These are phyloP conservation scores for Rhizopus microsporus DNA, from an alignment of 371 early-diverging fungal genomes.

Conservation along the genomic window DNA sequence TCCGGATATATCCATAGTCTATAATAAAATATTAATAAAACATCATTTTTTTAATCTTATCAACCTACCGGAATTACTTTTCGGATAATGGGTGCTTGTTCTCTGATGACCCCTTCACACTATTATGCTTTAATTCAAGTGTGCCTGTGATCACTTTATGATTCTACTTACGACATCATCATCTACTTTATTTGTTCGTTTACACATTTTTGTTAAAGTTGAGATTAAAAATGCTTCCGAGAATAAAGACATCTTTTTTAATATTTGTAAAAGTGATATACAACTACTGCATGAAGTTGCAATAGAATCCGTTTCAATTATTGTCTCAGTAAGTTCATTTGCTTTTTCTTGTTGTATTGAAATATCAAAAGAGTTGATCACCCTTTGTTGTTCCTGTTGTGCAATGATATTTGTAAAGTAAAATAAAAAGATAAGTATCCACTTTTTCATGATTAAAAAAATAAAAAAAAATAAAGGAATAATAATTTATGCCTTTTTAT, in stretches of 20 bases:
- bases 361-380: background rate
- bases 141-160: background rate
- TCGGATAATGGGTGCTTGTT: conserved; percentile 48
- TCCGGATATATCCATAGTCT: conserved; percentile 53
- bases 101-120: conserved; percentile 51
- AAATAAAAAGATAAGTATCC: background rate
- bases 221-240: conserved; percentile 1
- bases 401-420: background rate
- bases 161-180: conserved; percentile 37
- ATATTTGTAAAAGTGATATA: conserved; percentile 1
- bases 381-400: background rate
- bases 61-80: conserved; percentile 40
- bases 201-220: conserved; percentile 28
- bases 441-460: background rate
- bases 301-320: background rate
- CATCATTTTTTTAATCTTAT: background rate
- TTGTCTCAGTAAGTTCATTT: background rate
- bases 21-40: background rate
- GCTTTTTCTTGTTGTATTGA: background rate
- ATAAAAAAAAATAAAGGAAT: background rate
- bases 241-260: background rate
- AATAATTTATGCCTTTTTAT: background rate
- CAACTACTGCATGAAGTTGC: conserved; percentile 3
- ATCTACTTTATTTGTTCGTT: conserved; percentile 33
- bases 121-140: conserved; percentile 12